Percentiles rank a stretch among this genome's conserved stretches.
phyloP scores from a whole-genome alignment of 2,329 filamentous ascomycete species.

The Diaporthe eres region DNA sequence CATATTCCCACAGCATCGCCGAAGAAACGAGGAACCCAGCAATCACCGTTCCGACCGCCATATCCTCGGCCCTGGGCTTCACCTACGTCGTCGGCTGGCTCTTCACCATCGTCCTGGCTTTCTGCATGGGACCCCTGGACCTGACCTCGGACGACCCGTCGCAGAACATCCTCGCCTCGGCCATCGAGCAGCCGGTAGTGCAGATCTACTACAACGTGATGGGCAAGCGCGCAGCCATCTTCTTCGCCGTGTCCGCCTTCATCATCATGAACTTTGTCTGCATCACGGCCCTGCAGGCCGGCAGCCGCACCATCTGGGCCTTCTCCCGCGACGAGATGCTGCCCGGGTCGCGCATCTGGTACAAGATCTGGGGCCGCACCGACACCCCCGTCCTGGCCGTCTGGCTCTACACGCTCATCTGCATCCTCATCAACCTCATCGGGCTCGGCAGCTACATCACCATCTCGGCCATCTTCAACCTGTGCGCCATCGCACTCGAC shows the following conservation, averaged over 20 bases:
- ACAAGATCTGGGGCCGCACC: constrained; percentile 62
- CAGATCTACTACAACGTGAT: constrained; percentile 72
- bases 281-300: constrained; percentile 69
- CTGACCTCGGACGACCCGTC: constrained; percentile 51
- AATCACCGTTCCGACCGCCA: constrained; percentile 63
- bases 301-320: constrained; percentile 67
- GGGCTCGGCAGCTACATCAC: constrained; percentile 68
- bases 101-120: constrained; percentile 71
- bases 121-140: constrained; percentile 62
- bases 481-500: constrained; percentile 68
- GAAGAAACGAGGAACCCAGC: constrained; percentile 59
- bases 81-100: constrained; percentile 69
- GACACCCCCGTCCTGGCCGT: constrained; percentile 67
- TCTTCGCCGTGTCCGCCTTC: constrained; percentile 69
- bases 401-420: constrained; percentile 68
- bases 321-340: constrained; percentile 67
- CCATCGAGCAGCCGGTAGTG: constrained; percentile 66
- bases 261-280: constrained; percentile 72
- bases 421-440: constrained; percentile 71
- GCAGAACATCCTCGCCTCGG: constrained; percentile 58
- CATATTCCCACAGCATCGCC: constrained; percentile 52
- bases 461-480: constrained; percentile 67
- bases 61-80: constrained; percentile 67
- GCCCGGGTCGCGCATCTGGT: constrained; percentile 63
- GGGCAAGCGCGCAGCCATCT: constrained; percentile 65